Evolutionary conservation across 805 yeast genomes (phyloP), one percentile per base, ranked within the genome.

Genomic region (Candida chauliodis): DNA sequence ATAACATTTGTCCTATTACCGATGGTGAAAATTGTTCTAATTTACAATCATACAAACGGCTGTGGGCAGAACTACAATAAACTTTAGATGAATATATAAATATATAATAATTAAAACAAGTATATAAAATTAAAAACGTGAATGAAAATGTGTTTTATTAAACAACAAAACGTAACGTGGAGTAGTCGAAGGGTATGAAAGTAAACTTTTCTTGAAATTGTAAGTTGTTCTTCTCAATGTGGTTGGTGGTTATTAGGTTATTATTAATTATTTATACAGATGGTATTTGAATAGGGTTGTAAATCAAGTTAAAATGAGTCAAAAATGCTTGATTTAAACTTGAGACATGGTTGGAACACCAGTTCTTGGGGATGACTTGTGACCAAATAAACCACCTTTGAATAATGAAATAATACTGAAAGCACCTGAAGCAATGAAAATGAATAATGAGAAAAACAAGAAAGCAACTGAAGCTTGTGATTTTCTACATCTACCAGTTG

Each of bases 301-400:
- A n/a, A n/a, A n/a, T n/a, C n/a, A n/a, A n/a, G n/a, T n/a, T n/a
- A n/a, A n/a, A n/a, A n/a, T n/a, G n/a, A n/a, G n/a, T n/a, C n/a
- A n/a, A n/a, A n/a, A n/a, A n/a, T 21, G 23, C 9, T 21, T 7
- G 16, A 21, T 45, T 75, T 78, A 87, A 59, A 85, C 95, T 74
- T 86, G 93, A 45, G 95, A 79, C 75, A 85, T 80, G 57, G 95
- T 78, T 69, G 95, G 95, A 37, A 87, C 84, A 63, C 95, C 95
- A 44, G 87, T 81, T 43, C 87, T 76, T 48, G 73, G 64, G 43
- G 77, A 58, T 44, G 72, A 56, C 50, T 71, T 49, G 46, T 61
- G 63, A 30, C 46, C 63, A 40, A 66, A 68, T 53, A 66, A 59
- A 54, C 76, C 68, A 60, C 87, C 81, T 59, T 51, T 60, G 47